Conservation (phyloP, 257 asterid genomes). For the Catharanthus roseus region DNA sequence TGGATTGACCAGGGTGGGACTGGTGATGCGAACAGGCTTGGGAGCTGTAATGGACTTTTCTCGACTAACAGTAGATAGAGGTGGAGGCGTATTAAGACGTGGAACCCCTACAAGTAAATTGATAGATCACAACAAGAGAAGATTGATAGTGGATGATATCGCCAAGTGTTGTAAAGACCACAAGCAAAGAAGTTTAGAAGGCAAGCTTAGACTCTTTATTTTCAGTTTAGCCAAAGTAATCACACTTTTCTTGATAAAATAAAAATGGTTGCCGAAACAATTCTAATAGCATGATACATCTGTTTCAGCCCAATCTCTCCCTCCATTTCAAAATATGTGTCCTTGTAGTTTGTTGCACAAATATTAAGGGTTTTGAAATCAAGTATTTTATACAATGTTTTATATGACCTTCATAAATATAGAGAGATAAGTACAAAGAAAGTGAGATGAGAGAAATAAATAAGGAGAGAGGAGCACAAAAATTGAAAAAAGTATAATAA, state of each 20-base stretch:
- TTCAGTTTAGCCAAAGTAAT: neutral
- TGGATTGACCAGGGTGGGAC: slow-evolving; percentile 64
- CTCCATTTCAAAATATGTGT: too few species aligned
- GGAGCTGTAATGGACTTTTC: slow-evolving; percentile 67
- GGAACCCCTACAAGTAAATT: slow-evolving; percentile 74
- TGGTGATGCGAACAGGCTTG: slow-evolving; percentile 84
- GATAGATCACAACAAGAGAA: slow-evolving; percentile 16
- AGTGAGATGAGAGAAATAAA: too few species aligned
- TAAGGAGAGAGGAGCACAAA: too few species aligned
- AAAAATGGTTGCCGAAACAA: neutral
- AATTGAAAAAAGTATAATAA: too few species aligned
- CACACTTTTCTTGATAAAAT: neutral
- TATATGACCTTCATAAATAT: too few species aligned
- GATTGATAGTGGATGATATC: slow-evolving; percentile 5
- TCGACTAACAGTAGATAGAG: slow-evolving; percentile 40
- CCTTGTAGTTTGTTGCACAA: too few species aligned
- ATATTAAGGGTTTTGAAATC: too few species aligned
- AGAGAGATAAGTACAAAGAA: too few species aligned
- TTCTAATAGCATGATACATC: neutral
- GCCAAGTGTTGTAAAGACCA: neutral
- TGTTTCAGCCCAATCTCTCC: neutral
- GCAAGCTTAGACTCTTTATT: neutral
- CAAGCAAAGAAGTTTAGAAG: neutral
- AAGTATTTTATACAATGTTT: too few species aligned
- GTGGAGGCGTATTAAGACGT: slow-evolving; percentile 96